Evolutionary conservation across 2,329 filamentous ascomycete genomes (phyloP), one percentile per base, ranked within the genome.

Genomic region (Sclerotinia spermophila): DNA sequence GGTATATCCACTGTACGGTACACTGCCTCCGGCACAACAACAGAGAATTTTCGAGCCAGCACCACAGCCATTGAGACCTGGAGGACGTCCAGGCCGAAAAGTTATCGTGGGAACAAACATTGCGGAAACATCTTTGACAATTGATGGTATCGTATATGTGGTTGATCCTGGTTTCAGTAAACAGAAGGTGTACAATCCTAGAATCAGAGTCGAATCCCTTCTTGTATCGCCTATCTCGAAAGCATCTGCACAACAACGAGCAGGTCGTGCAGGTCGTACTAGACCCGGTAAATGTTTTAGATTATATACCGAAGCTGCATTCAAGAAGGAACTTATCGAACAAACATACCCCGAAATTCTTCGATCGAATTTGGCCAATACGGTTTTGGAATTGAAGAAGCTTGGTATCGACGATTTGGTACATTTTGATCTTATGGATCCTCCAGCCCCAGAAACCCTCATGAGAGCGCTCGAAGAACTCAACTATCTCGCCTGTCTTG

Each of bases 81-180:
- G 92, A 69, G 95, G 95, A 51, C 87, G 90, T 33, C 92, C 96
- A 0, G 96, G 96, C n/a, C 88, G 96, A 73, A 99, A 99, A 82
- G 90, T 90, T 79, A 96, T 99, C 76, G 87, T 99, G 42, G 93
- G 94, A 15, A 99, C 96, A 75, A 99, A 99, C 81, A 99, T 99
- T 81, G 96, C 96, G 59, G 96, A 99, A 84, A 99, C 96, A 0
- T 95, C 91, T 78, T 88, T 99, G 82, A 99, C 96, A 61, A 99
- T 99, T 72, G 96, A 99, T 79, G 96, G 96, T 80, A 99, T 99
- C 74, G 96, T 99, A 48, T 99, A 97, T 79, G 96, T 99, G 45
- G 95, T 99, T n/a, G 96, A 99, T 78, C 95, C 96, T 2, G 96
- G 96, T 48, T 99, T 99, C 84, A 97, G 94, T 83, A 99, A 99